Base-by-base conservation (phyloP, 768 basidiomycete genomes). In the Crucibulum laeve region DNA sequence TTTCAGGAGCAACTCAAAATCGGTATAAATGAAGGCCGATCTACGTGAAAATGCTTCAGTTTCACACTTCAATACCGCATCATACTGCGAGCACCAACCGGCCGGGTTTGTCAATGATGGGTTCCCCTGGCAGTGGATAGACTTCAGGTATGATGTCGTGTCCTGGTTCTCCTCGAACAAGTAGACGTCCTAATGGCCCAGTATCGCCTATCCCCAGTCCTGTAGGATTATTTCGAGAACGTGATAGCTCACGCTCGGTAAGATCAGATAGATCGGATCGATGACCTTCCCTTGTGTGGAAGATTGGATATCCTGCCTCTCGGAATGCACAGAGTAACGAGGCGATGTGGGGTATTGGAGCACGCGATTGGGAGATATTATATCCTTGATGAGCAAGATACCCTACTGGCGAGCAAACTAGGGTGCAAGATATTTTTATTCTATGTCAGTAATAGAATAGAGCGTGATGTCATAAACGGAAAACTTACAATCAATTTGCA, bases 81-180 rank as follows among this genome's bases (percentile, higher is more conserved):
- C 6, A 28, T 3, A 5, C 18, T 11, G 24, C 7, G 8, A 24
- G 13, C 15, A 25, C 42, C 5, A 4, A 35, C 42, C 24, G 14
- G 25, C 43, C 43, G 3, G 43, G 43, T 25, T 44, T 44, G 25
- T 44, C 43, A n/a, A 44, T 39, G 24, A 44, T 40, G 13, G 43
- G 43, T 24, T 44, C 43, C 26, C 43, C 43, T 11, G 17, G 43
- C 22, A 39, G 17, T 5, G 43, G 43, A 19, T 44, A 44, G 13
- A 44, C 13, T 25, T 44, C 43, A 39, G 43, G 43, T 5, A 44
- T 44, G 38, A 44, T 44, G 40, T 44, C 43, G 24, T 44, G 43
- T 14, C 43, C 43, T 25, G 24, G 14, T 33, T 44, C 43, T 11
- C 43, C 43, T 17, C 43, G 36, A 11, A 44, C 30, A 4, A 44